A percentile compares a stretch with the other conserved stretches of the same genome.
Conservation (phyloP, 352 stramenopile species). For the Elongisporangium undulatum region DNA sequence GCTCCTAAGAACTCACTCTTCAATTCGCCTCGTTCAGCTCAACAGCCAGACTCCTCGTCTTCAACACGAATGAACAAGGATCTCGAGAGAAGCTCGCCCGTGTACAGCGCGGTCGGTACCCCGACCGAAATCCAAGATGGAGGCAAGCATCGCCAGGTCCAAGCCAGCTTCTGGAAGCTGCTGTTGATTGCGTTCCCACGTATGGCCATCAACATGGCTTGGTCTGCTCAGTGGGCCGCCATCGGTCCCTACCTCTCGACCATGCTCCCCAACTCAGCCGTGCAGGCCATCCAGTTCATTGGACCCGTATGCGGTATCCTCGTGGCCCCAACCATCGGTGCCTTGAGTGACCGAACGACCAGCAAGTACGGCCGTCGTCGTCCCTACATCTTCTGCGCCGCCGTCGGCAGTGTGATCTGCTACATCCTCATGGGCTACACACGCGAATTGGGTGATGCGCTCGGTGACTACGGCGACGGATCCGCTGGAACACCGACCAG, state of each 20-base stretch:
- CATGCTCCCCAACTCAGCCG: conserved; percentile 33
- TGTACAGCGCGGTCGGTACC: too few relatives aligned
- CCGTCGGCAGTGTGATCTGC: conserved; percentile 16
- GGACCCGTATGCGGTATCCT: conserved; percentile 41
- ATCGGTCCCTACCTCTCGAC: conserved; percentile 44
- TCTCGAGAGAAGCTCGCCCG: too few relatives aligned
- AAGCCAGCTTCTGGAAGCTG: conserved; percentile 24
- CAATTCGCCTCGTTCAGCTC: too few relatives aligned
- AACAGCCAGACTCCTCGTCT: too few relatives aligned
- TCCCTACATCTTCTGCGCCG: conserved; percentile 17
- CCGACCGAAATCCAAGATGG: too few relatives aligned
- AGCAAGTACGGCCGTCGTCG: conserved; percentile 25
- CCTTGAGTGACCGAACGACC: conserved; percentile 39
- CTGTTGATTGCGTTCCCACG: conserved; percentile 39
- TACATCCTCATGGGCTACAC: conserved; percentile 16
- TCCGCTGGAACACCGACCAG: conserved; percentile 1
- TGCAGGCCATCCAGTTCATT: conserved; percentile 48
- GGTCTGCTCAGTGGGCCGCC: conserved; percentile 49
- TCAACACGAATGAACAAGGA: too few relatives aligned
- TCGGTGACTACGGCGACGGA: conserved; percentile 14
- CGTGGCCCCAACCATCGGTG: conserved; percentile 40
- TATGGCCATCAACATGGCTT: conserved; percentile 54
- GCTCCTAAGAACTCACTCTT: too few relatives aligned
- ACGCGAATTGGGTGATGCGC: conserved; percentile 6
- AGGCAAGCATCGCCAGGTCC: too few relatives aligned